Base-by-base conservation (phyloP, 441 rosid genomes). In the Metrosideros polymorpha region DNA sequence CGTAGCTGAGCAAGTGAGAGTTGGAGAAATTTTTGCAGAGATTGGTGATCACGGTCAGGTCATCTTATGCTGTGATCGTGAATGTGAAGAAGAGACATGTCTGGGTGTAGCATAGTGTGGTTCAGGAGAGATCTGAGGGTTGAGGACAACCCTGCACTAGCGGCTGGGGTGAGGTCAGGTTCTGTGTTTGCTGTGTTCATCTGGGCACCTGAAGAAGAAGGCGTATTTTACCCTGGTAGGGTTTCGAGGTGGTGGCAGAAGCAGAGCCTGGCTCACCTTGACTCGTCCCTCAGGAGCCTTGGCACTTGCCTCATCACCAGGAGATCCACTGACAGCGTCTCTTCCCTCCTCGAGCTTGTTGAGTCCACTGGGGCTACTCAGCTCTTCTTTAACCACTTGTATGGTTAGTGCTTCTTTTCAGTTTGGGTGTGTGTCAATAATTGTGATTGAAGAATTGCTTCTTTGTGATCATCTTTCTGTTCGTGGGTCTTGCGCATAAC, bases 231-330 rank as follows among this genome's bases (percentile, higher is more conserved):
- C 50, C 99, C 99, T 45, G 99, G 98, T 66, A 95, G 99, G 87
- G 99, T 98, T 30, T 98, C 99, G 17, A 94, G 99, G 89, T 98
- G 99, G 99, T 98, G 99, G 99, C 95, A 96, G 54, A 98, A 98
- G 93, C 93, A 98, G 50, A 98, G 99, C 90, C 93, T 96, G 90
- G 93, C 95, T 89, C 94, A 96, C 87, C 97, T 98, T 56, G 98
- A 95, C 85, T 98, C 98, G 47, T 95, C 98, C 86, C 91, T 98
- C 89, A 94, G 93, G 84, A 95, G 96, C 84, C 96, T 98, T 84
- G 99, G 99, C 51, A 94, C 98, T 89, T 87, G 77, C 86, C 97
- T 98, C 85, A 88, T 98, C 88, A 94, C 98, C 83, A 98, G 93
- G 91, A 95, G 95, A 93, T 96, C 99, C 85, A 92, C 94, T 76